Percentiles rank a stretch among this genome's conserved stretches.
Evolutionary conservation across 2,329 filamentous ascomycete species (phyloP).

Genomic region (Trichoderma koningii): DNA sequence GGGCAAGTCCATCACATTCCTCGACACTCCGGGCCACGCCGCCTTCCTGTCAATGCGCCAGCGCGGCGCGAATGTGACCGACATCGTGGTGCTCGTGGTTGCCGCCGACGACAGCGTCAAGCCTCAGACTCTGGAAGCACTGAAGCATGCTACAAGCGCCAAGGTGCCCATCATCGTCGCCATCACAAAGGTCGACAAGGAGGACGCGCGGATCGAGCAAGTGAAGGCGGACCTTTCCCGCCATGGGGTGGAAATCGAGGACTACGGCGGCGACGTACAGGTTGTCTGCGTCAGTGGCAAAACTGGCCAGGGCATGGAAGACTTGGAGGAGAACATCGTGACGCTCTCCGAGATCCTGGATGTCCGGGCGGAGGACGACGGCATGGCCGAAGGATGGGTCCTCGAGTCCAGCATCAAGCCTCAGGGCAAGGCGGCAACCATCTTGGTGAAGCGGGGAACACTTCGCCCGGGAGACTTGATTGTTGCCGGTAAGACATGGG

Average conservation of each 20-base stretch:
- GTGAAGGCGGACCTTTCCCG: slow-evolving; percentile 86
- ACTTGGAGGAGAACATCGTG: slow-evolving; percentile 87
- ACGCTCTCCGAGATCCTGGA: slow-evolving; percentile 88
- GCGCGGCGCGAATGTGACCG: slow-evolving; percentile 91
- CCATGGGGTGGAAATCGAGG: slow-evolving; percentile 87
- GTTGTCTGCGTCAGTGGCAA: slow-evolving; percentile 90
- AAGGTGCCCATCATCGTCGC: slow-evolving; percentile 96
- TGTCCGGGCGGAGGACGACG: slow-evolving; percentile 75
- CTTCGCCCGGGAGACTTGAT: slow-evolving; percentile 78
- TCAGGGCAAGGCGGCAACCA: slow-evolving; percentile 80
- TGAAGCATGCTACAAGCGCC: slow-evolving; percentile 86
- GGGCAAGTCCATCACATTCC: slow-evolving; percentile 90
- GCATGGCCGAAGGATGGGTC: slow-evolving; percentile 87
- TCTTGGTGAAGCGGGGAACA: slow-evolving; percentile 86
- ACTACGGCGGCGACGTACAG: slow-evolving; percentile 92
- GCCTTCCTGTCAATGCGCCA: slow-evolving; percentile 96
- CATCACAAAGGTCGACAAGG: slow-evolving; percentile 95
- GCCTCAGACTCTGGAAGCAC: slow-evolving; percentile 92
- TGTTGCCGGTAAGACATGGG: slow-evolving; percentile 86
- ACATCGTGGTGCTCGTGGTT: slow-evolving; percentile 94
- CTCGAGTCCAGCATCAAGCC: slow-evolving; percentile 88
- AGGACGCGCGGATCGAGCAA: slow-evolving; percentile 73
- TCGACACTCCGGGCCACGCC: slow-evolving; percentile 94
- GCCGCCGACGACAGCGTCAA: slow-evolving; percentile 97
- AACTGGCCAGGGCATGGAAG: slow-evolving; percentile 87